Evolutionary conservation across 805 yeast genomes (phyloP).

Genomic region (Starmera caribaea): DNA sequence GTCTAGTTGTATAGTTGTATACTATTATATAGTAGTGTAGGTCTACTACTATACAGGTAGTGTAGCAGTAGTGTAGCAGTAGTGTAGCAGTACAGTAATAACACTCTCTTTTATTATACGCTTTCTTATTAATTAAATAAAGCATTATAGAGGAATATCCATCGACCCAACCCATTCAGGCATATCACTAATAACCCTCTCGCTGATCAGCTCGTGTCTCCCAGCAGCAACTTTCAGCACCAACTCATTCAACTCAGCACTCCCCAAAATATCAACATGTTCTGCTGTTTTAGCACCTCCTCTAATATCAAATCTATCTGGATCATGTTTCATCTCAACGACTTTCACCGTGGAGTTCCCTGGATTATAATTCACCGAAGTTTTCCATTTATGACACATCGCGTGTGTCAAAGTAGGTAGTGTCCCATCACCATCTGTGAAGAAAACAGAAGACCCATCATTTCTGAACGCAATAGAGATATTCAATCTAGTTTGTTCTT

Average conservation of each 20-base stretch:
- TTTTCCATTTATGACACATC: conserved; percentile 88
- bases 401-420: conserved; percentile 79
- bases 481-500: conserved; percentile 42
- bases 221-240: conserved; percentile 80
- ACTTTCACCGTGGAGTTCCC: conserved; percentile 62
- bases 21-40: no score
- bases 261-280: conserved; percentile 92
- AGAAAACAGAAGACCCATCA: conserved; percentile 52
- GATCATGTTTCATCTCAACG: conserved; percentile 90
- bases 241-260: conserved; percentile 85
- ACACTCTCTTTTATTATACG: not conserved
- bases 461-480: conserved; percentile 63
- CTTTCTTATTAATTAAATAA: not conserved
- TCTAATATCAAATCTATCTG: conserved; percentile 85
- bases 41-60: no score
- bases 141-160: conserved; percentile 3
- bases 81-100: not conserved
- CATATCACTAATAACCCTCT: conserved; percentile 48
- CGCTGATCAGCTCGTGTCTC: conserved; percentile 54
- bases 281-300: conserved; percentile 98
- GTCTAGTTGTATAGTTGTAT: no score
- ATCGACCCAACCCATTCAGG: conserved; percentile 42
- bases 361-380: conserved; percentile 68
- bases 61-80: not conserved
- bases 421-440: conserved; percentile 96